These are phyloP conservation scores for Asclepias syriaca DNA, from an alignment of 257 asterid genomes.

Conservation along the genomic window DNA sequence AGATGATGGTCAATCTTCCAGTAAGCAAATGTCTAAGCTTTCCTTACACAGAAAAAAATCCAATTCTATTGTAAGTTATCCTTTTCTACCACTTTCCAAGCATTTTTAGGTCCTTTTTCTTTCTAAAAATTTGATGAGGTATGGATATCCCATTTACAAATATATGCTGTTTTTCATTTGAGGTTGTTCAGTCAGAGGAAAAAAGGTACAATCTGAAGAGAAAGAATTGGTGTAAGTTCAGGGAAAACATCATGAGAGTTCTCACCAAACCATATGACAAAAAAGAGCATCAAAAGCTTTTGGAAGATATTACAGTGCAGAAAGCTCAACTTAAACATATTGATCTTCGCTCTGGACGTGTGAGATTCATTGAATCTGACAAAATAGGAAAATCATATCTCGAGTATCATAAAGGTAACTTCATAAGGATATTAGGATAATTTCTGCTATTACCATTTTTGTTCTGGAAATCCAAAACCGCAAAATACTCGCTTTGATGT, in stretches of 20 bases:
- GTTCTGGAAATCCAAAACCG: background rate
- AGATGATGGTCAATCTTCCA: background rate
- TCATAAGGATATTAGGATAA: background rate
- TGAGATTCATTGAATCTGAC: background rate
- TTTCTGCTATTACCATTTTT: too few species aligned
- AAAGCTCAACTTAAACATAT: background rate
- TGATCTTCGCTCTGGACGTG: background rate
- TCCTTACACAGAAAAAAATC: background rate
- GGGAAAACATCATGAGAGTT: background rate
- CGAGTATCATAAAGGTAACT: background rate
- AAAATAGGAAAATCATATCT: background rate
- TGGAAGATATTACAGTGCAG: background rate
- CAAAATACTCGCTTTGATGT: background rate
- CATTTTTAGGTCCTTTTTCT: background rate
- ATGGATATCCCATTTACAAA: background rate
- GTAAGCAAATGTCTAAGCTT: background rate
- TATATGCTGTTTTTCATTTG: background rate
- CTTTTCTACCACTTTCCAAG: background rate
- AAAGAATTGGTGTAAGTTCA: background rate
- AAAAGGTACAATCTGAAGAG: background rate
- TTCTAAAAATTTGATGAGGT: background rate
- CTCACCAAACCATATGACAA: background rate
- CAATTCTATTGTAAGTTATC: background rate
- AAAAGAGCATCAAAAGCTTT: background rate
- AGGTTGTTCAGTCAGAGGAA: background rate